Conservation (phyloP, 2,329 filamentous ascomycete species). For the Thielaviopsis populi region DNA sequence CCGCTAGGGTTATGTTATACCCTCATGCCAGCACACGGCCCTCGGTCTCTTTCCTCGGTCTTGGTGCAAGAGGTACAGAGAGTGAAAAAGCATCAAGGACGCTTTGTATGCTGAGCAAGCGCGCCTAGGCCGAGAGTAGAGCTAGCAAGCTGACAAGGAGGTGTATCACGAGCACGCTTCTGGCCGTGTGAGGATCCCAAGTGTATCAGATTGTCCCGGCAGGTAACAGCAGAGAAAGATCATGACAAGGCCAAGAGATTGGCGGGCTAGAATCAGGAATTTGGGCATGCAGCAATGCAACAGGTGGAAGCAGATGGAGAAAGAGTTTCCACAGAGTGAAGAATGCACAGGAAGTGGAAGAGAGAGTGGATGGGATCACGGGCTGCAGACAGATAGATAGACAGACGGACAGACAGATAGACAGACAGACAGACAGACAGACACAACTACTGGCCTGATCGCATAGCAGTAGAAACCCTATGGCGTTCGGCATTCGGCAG, state of each 20-base stretch:
- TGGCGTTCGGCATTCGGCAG: background rate
- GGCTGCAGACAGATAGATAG: background rate
- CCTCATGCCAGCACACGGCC: too few relatives aligned
- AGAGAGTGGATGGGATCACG: background rate
- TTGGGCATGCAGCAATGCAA: background rate
- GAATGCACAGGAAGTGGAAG: background rate
- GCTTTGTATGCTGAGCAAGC: background rate
- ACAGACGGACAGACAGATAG: background rate
- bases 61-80: background rate
- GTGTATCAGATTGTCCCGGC: background rate
- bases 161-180: background rate
- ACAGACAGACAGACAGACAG: background rate
- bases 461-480: too few relatives aligned
- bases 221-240: background rate
- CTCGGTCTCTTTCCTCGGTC: background rate
- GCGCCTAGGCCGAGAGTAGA: background rate
- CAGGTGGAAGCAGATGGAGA: background rate
- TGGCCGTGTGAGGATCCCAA: background rate
- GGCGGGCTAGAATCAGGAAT: background rate
- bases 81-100: background rate
- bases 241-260: background rate
- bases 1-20: background rate
- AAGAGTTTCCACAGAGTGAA: background rate
- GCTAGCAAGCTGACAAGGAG: background rate
- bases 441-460: too few relatives aligned